Conservation (phyloP, 352 stramenopile genomes). For the Phytophthora vignae region DNA sequence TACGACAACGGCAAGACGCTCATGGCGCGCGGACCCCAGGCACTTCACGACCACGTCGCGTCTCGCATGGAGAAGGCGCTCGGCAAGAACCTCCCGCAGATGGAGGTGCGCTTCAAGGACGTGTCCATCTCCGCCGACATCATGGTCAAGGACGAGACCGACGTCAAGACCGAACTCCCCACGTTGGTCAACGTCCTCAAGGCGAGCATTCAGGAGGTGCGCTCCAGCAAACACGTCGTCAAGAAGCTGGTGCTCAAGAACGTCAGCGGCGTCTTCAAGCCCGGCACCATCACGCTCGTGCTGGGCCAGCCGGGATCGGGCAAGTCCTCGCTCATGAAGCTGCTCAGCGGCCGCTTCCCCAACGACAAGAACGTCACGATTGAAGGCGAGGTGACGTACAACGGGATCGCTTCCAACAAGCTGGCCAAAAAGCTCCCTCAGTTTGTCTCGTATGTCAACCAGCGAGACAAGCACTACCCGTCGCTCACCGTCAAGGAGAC, state of each 20-base stretch:
- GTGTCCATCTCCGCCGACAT: constrained; percentile 21
- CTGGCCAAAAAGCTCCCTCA: background rate
- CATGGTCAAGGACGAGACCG: constrained; percentile 12
- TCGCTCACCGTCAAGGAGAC: background rate
- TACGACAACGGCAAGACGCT: constrained; percentile 16
- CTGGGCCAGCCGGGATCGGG: constrained; percentile 16
- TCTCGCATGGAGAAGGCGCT: constrained; percentile 29
- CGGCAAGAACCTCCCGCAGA: constrained; percentile 30
- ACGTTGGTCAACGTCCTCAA: constrained; percentile 33
- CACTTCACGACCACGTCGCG: constrained; percentile 21
- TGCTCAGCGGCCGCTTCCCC: constrained; percentile 29
- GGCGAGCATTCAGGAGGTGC: background rate
- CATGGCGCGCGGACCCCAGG: constrained; percentile 11
- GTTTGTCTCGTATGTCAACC: background rate
- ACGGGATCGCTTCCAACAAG: constrained; percentile 14
- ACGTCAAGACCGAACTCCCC: constrained; percentile 31
- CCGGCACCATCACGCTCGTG: constrained; percentile 17
- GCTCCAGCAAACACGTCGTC: constrained; percentile 21
- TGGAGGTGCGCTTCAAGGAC: constrained; percentile 41
- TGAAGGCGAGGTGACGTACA: constrained; percentile 37
- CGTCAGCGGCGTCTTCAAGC: constrained; percentile 21
- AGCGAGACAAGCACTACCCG: background rate
- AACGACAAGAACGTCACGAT: constrained; percentile 27
- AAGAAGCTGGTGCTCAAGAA: constrained; percentile 28
- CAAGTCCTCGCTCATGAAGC: constrained; percentile 22